These are phyloP conservation scores for Talaromyces funiculosus DNA, from an alignment of 2,329 filamentous ascomycete genomes.

Conservation along the genomic window DNA sequence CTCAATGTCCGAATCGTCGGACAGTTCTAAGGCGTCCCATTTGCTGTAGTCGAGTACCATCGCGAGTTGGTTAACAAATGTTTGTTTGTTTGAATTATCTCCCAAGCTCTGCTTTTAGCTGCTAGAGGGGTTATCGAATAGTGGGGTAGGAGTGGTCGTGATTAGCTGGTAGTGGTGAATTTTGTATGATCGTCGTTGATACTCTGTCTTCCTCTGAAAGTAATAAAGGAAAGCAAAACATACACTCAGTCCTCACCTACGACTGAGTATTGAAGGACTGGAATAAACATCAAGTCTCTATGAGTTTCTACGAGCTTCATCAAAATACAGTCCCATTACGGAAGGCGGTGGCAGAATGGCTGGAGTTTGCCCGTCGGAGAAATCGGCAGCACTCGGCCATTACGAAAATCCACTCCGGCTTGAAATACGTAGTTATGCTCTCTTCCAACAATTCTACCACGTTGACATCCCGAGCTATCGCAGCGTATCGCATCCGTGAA, in stretches of 20 bases:
- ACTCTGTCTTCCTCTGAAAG: background rate
- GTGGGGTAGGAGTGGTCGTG: background rate
- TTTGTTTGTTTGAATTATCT: background rate
- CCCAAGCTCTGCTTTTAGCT: background rate
- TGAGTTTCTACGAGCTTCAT: slow-evolving; percentile 10
- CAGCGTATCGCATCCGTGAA: background rate
- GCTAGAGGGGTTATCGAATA: background rate
- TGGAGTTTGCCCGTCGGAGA: background rate
- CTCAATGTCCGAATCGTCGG: slow-evolving; percentile 95
- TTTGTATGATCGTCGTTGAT: background rate
- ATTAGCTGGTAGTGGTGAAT: background rate
- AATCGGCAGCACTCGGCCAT: background rate
- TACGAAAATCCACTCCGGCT: slow-evolving; percentile 3
- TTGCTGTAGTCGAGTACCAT: slow-evolving; percentile 61
- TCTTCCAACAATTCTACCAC: slow-evolving; percentile 1
- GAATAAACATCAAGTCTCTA: background rate
- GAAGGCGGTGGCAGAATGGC: slow-evolving; percentile 10
- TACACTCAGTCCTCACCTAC: background rate
- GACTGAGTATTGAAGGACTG: too few relatives aligned
- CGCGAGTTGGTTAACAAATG: slow-evolving; percentile 10
- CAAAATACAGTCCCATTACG: background rate
- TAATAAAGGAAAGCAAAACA: too few relatives aligned
- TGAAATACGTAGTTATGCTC: background rate
- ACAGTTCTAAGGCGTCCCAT: slow-evolving; percentile 83
- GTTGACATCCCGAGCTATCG: background rate